Percentiles rank a stretch among this genome's conserved stretches.
These are phyloP conservation scores for Fusarium sp. DNA, from an alignment of 2,329 filamentous ascomycete genomes.

Conservation along the genomic window DNA sequence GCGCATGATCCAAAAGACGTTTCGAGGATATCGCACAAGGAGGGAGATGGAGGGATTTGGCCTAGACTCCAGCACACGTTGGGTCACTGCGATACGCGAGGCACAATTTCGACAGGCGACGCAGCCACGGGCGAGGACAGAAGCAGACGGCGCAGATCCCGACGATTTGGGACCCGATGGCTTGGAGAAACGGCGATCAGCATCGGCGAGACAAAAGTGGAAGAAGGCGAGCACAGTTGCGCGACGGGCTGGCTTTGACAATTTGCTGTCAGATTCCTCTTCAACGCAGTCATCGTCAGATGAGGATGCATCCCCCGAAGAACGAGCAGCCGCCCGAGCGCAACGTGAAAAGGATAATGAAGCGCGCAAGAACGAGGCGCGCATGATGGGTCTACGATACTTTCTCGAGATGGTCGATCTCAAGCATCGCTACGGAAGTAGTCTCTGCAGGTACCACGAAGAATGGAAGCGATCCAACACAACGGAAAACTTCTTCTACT, in stretches of 20 bases:
- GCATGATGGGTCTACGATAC: slow-evolving; percentile 87
- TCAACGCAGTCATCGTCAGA: slow-evolving; percentile 46
- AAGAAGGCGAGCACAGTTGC: slow-evolving; percentile 78
- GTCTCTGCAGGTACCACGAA: slow-evolving; percentile 83
- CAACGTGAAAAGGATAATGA: slow-evolving; percentile 63
- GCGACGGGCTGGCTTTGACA: slow-evolving; percentile 77
- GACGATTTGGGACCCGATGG: slow-evolving; percentile 20
- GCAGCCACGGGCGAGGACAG: slow-evolving; percentile 54
- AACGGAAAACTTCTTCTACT: slow-evolving; percentile 92
- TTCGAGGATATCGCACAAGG: slow-evolving; percentile 80
- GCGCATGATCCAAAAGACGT: slow-evolving; percentile 75
- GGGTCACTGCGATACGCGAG: slow-evolving; percentile 74
- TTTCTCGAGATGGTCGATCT: slow-evolving; percentile 87
- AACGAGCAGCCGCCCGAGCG: slow-evolving; percentile 53
- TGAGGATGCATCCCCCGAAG: slow-evolving; percentile 49
- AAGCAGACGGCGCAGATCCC: slow-evolving; percentile 12
- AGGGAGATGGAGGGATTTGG: slow-evolving; percentile 77
- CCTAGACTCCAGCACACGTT: slow-evolving; percentile 76
- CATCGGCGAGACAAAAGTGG: slow-evolving; percentile 76
- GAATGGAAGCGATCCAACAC: slow-evolving; percentile 85
- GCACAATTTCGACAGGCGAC: slow-evolving; percentile 65
- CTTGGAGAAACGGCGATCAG: slow-evolving; percentile 30
- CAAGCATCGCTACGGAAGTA: slow-evolving; percentile 89
- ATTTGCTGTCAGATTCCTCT: slow-evolving; percentile 59
- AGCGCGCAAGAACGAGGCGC: slow-evolving; percentile 73